A percentile compares a stretch with the other conserved stretches of the same genome.
phyloP scores from a whole-genome alignment of 163 green algal species.

The Trebouxia gelatinosa region DNA sequence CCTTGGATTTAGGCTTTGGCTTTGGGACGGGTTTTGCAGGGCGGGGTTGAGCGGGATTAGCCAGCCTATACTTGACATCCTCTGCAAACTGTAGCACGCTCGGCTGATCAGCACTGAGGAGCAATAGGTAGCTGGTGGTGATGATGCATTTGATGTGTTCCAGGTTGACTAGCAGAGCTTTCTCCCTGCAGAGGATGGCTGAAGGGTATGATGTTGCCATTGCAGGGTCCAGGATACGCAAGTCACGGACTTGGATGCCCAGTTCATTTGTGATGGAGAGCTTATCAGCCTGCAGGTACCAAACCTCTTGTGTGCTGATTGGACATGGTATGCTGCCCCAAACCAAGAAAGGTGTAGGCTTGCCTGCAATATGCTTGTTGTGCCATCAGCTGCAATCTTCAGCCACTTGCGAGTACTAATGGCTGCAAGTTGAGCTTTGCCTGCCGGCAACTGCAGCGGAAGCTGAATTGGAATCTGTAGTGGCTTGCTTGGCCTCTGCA shows the following conservation, averaged over 20 bases:
- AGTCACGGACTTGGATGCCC: slow-evolving; percentile 66
- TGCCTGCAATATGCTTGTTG: slow-evolving; percentile 13
- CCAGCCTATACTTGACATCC: background rate
- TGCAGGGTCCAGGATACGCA: slow-evolving; percentile 79
- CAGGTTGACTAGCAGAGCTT: slow-evolving; percentile 84
- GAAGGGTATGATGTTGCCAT: slow-evolving; percentile 78
- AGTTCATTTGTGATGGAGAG: slow-evolving; percentile 33
- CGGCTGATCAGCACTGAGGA: slow-evolving; percentile 71
- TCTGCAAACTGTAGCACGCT: slow-evolving; percentile 30
- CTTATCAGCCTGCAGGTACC: slow-evolving; percentile 34
- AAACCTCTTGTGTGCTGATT: too few relatives aligned
- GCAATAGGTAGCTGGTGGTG: slow-evolving; percentile 65
- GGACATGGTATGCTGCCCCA: too few relatives aligned
- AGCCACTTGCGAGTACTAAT: slow-evolving; percentile 1
- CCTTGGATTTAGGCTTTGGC: background rate
- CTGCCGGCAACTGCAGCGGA: slow-evolving; percentile 2
- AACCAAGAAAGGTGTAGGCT: too few relatives aligned
- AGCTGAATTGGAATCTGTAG: slow-evolving; percentile 6
- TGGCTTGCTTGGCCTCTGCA: slow-evolving; percentile 10
- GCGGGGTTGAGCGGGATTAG: background rate
- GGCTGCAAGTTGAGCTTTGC: background rate
- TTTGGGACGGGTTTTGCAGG: background rate
- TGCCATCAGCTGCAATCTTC: slow-evolving; percentile 7
- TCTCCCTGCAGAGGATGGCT: slow-evolving; percentile 85
- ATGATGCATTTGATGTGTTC: slow-evolving; percentile 91